Evolutionary conservation across 805 yeast genomes (phyloP).

Genomic region (Candida dajiaensis): DNA sequence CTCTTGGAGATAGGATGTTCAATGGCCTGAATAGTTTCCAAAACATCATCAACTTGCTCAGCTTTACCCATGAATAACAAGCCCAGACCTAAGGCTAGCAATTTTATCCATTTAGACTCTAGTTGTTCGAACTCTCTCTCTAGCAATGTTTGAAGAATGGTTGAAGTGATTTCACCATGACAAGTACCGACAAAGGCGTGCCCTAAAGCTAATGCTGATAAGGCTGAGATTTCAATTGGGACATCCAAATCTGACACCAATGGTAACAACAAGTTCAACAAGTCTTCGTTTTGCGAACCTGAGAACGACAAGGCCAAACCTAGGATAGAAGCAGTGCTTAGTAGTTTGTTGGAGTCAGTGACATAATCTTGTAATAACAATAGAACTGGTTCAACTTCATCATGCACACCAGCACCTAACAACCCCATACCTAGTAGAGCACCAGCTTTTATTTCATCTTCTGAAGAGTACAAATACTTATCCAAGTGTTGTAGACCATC

Average conservation of each 20-base stretch:
- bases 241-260: slow-evolving; percentile 70
- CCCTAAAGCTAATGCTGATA: slow-evolving; percentile 89
- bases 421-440: slow-evolving; percentile 94
- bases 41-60: slow-evolving; percentile 88
- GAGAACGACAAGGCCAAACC: slow-evolving; percentile 95
- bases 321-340: slow-evolving; percentile 76
- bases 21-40: slow-evolving; percentile 90
- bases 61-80: slow-evolving; percentile 88
- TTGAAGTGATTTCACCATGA: slow-evolving; percentile 89
- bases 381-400: slow-evolving; percentile 90
- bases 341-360: slow-evolving; percentile 51
- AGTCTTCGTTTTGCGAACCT: slow-evolving; percentile 85
- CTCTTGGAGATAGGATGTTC: slow-evolving; percentile 92
- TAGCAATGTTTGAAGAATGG: slow-evolving; percentile 81
- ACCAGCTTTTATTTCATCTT: slow-evolving; percentile 90
- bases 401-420: slow-evolving; percentile 87
- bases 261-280: slow-evolving; percentile 72
- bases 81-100: slow-evolving; percentile 89
- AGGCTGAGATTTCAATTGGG: slow-evolving; percentile 71
- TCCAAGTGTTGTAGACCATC: slow-evolving; percentile 89
- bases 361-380: slow-evolving; percentile 82
- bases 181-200: slow-evolving; percentile 95
- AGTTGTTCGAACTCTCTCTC: slow-evolving; percentile 79
- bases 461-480: slow-evolving; percentile 79
- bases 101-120: slow-evolving; percentile 80